phyloP scores from a whole-genome alignment of 371 early-diverging fungal species.

The Parasitella parasitica region DNA sequence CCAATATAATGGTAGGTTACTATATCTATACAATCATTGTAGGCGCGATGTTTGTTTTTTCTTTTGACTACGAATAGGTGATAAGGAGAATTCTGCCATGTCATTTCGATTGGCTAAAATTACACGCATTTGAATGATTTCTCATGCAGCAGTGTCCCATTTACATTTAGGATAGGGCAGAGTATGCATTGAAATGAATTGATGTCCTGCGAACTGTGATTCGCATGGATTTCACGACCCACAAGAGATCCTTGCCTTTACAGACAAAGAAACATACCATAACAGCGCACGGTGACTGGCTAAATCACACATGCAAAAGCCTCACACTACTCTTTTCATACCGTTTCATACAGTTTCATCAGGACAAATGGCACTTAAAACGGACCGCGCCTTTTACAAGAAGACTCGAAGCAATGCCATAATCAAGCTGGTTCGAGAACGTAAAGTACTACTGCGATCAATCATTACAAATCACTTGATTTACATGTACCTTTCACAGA shows the following conservation, averaged over 20 bases:
- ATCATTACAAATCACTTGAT: not conserved
- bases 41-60: not conserved
- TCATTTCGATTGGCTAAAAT: too few species aligned
- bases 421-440: slow-evolving; percentile 62
- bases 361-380: slow-evolving; percentile 24
- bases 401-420: slow-evolving; percentile 59
- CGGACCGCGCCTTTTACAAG: slow-evolving; percentile 46
- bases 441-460: slow-evolving; percentile 24
- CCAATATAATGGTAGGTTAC: not conserved
- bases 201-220: not conserved
- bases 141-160: not conserved
- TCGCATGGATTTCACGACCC: not conserved
- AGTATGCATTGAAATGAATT: too few species aligned
- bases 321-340: not conserved
- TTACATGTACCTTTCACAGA: slow-evolving; percentile 38
- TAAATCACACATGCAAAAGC: not conserved
- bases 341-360: not conserved
- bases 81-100: not conserved
- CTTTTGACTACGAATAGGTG: not conserved
- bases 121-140: not conserved
- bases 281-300: slow-evolving; percentile 10
- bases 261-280: not conserved
- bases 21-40: not conserved
- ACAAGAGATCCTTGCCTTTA: not conserved
- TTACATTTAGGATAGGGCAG: too few species aligned